These are phyloP conservation scores for Sclerotinia sclerotiorum DNA, from an alignment of 2,329 filamentous ascomycete species.

Conservation along the genomic window DNA sequence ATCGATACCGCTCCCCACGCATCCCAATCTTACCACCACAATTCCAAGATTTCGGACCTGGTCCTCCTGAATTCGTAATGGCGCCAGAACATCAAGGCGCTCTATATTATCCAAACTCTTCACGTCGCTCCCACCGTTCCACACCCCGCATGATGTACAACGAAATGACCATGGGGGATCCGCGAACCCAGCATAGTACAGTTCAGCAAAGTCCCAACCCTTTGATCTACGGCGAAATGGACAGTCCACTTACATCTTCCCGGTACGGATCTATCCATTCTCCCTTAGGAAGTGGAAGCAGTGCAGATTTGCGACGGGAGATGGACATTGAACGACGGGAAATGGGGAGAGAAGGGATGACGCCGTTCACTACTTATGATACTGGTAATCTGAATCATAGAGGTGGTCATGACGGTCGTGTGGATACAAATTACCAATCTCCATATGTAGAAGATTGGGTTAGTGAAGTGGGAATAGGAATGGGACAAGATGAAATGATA, in stretches of 20 bases:
- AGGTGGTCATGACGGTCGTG: neutral
- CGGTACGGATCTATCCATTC: conserved; percentile 17
- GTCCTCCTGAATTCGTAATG: neutral
- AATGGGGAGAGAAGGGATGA: conserved; percentile 2
- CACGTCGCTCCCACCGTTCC: neutral
- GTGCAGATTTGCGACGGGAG: neutral
- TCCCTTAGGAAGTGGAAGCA: neutral
- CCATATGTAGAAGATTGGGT: conserved; percentile 22
- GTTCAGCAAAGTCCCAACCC: conserved; percentile 7
- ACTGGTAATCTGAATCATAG: neutral
- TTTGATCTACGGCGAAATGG: conserved; percentile 13
- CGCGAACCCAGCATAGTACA: neutral
- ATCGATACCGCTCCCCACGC: neutral
- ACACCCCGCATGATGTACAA: conserved; percentile 15
- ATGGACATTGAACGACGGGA: neutral
- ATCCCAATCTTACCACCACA: neutral
- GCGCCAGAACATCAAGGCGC: neutral
- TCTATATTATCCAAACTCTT: neutral
- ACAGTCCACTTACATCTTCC: conserved; percentile 18
- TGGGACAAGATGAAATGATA: conserved; percentile 7
- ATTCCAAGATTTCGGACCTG: conserved; percentile 15
- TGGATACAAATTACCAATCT: conserved; percentile 18
- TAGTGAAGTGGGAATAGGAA: conserved; percentile 11
- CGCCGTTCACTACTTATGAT: neutral
- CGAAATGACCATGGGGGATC: conserved; percentile 1